These are phyloP conservation scores for Ustilago xerochloae DNA, from an alignment of 1,284 basidiomycete species.

Conservation along the genomic window DNA sequence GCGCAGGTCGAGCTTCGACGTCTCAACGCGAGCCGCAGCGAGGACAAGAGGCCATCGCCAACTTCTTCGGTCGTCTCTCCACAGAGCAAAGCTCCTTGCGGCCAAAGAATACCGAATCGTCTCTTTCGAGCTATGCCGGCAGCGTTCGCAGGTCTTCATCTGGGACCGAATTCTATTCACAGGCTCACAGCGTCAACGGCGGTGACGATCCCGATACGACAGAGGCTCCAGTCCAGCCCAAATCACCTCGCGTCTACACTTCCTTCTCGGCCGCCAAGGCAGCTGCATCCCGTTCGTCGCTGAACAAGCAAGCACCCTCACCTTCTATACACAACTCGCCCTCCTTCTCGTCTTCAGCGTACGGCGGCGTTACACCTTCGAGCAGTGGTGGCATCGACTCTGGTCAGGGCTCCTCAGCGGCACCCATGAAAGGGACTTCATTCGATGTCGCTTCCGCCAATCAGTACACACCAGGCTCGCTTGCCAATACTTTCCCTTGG, in stretches of 20 bases:
- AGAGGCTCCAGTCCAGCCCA: constrained; percentile 4
- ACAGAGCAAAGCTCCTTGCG: constrained; percentile 24
- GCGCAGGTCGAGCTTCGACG: constrained; percentile 9
- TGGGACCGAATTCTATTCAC: constrained; percentile 32
- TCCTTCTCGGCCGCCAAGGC: constrained; percentile 44
- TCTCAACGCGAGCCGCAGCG: constrained; percentile 38
- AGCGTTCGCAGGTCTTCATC: constrained; percentile 38
- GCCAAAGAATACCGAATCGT: constrained; percentile 17
- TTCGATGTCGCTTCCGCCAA: constrained; percentile 30
- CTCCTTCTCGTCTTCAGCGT: constrained; percentile 21
- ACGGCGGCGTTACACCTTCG: constrained; percentile 3
- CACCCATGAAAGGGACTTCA: constrained; percentile 4
- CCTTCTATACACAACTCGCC: constrained; percentile 27
- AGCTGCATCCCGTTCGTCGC: constrained; percentile 43
- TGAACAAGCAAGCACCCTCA: constrained; percentile 28
- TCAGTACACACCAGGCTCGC: constrained; percentile 32
- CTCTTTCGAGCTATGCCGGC: constrained; percentile 30
- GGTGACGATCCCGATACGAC: constrained; percentile 6
- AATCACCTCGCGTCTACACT: constrained; percentile 30
- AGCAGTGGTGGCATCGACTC: constrained; percentile 5
- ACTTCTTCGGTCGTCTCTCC: constrained; percentile 44
- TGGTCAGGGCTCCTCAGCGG: constrained; percentile 7
- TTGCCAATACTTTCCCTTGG: constrained; percentile 36
- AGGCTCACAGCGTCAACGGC: constrained; percentile 25
- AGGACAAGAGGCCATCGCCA: constrained; percentile 40